A percentile compares a stretch with the other conserved stretches of the same genome.
phyloP scores from a whole-genome alignment of 1,139 yeast species.

The Geotrichum cucujoidarum region DNA sequence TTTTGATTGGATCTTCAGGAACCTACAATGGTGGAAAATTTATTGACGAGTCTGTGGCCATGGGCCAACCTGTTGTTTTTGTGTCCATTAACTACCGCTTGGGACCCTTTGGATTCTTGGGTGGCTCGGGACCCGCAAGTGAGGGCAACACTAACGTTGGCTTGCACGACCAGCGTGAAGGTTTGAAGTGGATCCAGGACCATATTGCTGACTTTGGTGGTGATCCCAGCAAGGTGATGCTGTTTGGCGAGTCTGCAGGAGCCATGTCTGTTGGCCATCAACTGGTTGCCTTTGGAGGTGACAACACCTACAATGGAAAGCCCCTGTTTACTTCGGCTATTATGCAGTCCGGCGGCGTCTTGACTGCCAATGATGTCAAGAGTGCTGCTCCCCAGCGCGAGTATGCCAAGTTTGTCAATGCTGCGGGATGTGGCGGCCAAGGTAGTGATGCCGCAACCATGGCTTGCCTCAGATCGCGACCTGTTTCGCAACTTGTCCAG shows the following conservation, averaged over 20 bases:
- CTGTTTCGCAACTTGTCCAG: slow-evolving; percentile 15
- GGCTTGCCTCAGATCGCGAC: slow-evolving; percentile 19
- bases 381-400: slow-evolving; percentile 20
- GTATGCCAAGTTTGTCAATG: slow-evolving; percentile 19
- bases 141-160: slow-evolving; percentile 31
- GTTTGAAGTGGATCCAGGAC: slow-evolving; percentile 39
- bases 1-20: slow-evolving; percentile 24
- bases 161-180: slow-evolving; percentile 36
- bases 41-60: slow-evolving; percentile 18
- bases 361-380: slow-evolving; percentile 18
- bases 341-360: slow-evolving; percentile 18
- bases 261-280: slow-evolving; percentile 34
- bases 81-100: slow-evolving; percentile 30
- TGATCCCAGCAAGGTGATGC: slow-evolving; percentile 35
- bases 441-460: slow-evolving; percentile 15
- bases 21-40: slow-evolving; percentile 19
- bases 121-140: slow-evolving; percentile 24
- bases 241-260: slow-evolving; percentile 41
- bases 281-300: slow-evolving; percentile 27
- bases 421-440: slow-evolving; percentile 19
- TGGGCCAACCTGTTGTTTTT: slow-evolving; percentile 22
- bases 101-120: slow-evolving; percentile 33
- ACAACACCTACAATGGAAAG: slow-evolving; percentile 21
- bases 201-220: slow-evolving; percentile 40
- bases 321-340: slow-evolving; percentile 33